Base-by-base conservation (phyloP, 164 flowering plant genomes). In the Piper longum region DNA sequence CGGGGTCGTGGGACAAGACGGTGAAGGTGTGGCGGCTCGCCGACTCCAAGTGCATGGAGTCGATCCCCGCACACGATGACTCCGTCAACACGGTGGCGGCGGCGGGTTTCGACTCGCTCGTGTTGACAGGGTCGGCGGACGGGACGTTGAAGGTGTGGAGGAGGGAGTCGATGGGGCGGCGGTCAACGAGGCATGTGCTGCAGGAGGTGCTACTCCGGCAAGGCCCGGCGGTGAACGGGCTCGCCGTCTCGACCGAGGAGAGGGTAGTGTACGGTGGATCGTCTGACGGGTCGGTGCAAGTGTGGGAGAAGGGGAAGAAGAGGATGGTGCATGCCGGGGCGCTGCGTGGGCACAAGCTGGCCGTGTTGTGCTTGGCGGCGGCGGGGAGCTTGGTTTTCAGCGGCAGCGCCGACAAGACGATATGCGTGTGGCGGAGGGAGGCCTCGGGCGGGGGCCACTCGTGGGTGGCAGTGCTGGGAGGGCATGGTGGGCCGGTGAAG, bases 1-100 rank as follows among this genome's bases (percentile, higher is more conserved):
- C 92, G 0, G 90, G 86, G 13, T 90, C 97, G 0, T 90, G 97
- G 97, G 97, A 90, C 73, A 72, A 87, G 40, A 85, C 96, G 13
- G 43, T 91, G 8, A 91, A 88, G 62, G 93, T 88, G 0, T 91
- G 97, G 97, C 66, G 86, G 13, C 68, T 82, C 9, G 72, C 82
- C 4, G 85, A 84, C 54, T 85, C 85, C 3, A 88, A 86, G 56
- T 91, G 97, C 62, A 56, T 91, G 40, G 97, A 91, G 55, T 91
- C 97, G 0, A 70, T 91, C 51, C 71, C 63, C 55, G 96, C 86
- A 16, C 97, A 90, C 66, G 88, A 85, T 5, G 97, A 88, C 67
- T 93, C 97, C 18, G 87, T 90, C 4, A 91, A 91, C 70, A 71
- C 91, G 4, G 87, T 91, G 6, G 91, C 80, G 0, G 64, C 85